Conservation (phyloP, 139 green algal species). For the Tetraselmis chui region DNA sequence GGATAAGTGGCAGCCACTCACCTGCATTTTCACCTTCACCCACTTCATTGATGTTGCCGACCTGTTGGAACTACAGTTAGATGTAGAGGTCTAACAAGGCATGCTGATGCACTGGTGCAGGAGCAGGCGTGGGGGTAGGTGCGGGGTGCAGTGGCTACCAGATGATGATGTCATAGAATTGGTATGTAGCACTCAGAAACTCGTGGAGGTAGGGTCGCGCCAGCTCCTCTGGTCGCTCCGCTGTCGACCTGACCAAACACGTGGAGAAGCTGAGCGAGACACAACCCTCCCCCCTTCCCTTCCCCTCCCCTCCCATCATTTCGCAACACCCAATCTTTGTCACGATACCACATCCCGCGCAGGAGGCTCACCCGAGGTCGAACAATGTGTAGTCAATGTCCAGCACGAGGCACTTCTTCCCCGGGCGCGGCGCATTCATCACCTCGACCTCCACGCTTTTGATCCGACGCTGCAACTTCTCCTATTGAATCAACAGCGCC, state of each 20-base stretch:
- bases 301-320: too few relatives aligned
- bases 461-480: constrained; percentile 60
- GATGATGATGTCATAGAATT: constrained; percentile 83
- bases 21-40: constrained; percentile 86
- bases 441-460: constrained; percentile 55
- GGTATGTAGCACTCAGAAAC: constrained; percentile 73
- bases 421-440: constrained; percentile 62
- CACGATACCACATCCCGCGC: too few relatives aligned
- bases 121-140: background rate
- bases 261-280: background rate
- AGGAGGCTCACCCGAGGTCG: constrained; percentile 55
- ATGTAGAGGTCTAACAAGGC: too few relatives aligned
- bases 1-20: too few relatives aligned
- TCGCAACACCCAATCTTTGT: too few relatives aligned
- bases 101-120: too few relatives aligned
- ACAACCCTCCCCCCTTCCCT: background rate
- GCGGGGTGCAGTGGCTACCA: constrained; percentile 62
- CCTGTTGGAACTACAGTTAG: too few relatives aligned
- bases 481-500: constrained; percentile 24
- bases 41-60: constrained; percentile 81
- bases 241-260: constrained; percentile 32
- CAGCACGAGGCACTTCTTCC: constrained; percentile 79
- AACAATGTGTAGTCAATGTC: constrained; percentile 99
- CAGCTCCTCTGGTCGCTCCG: constrained; percentile 82
- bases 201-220: constrained; percentile 77